phyloP scores from a whole-genome alignment of 2,329 filamentous ascomycete species.

The Penicillium verrucosum region DNA sequence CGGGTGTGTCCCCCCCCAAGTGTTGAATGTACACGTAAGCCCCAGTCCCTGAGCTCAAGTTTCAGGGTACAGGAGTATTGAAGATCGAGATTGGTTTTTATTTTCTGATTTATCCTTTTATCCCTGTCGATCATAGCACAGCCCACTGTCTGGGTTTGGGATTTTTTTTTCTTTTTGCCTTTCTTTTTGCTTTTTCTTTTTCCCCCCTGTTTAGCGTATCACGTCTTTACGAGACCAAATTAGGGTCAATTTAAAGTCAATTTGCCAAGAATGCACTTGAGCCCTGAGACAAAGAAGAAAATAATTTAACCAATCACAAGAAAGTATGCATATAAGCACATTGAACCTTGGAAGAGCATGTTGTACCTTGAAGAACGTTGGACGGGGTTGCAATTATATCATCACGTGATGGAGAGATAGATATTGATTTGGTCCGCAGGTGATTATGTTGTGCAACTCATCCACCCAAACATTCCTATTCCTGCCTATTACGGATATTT shows the following conservation, averaged over 20 bases:
- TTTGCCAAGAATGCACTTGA: not conserved
- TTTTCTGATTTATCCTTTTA: slow-evolving; percentile 4
- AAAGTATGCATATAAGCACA: not conserved
- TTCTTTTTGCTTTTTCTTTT: not conserved
- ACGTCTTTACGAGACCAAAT: not conserved
- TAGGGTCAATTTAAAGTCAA: not conserved
- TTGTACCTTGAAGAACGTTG: too few relatives aligned
- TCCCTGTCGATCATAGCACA: slow-evolving; percentile 10
- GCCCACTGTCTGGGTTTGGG: not conserved
- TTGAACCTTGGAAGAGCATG: not conserved
- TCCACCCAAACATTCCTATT: too few relatives aligned
- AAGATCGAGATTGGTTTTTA: not conserved
- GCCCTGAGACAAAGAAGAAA: not conserved
- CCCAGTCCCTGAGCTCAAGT: not conserved
- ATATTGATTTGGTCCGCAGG: not conserved
- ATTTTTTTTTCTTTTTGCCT: not conserved
- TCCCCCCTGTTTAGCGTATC: not conserved
- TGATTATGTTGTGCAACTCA: not conserved
- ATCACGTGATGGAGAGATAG: not conserved
- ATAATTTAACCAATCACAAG: not conserved
- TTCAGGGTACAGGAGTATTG: not conserved
- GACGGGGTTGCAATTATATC: too few relatives aligned
- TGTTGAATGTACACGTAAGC: slow-evolving; percentile 3
- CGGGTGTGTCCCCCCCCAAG: not conserved
- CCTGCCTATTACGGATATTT: not conserved